Evolutionary conservation across 108 stramenopile species (phyloP), one percentile per base, ranked within the genome.

Genomic region (Nitzschia sp.): DNA sequence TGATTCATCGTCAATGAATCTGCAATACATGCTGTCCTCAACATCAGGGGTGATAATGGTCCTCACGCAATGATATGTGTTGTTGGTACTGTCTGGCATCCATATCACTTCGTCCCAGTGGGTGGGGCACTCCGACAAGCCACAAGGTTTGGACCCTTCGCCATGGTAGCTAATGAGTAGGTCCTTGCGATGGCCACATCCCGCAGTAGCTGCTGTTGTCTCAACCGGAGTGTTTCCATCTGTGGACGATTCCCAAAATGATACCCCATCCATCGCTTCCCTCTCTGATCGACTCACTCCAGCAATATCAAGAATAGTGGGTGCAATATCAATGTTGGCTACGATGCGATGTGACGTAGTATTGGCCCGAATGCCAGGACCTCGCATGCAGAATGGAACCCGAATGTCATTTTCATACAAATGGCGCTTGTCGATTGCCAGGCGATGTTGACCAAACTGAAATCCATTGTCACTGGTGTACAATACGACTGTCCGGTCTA

Each of bases 391-490:
- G 60, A 73, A 73, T n/a, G 78, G 78, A 0, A 79, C 78, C 9
- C 67, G 57, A 57, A 79, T 70, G 37, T 79, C 78, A 38, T 73
- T 67, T 53, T 79, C 78, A 48, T 79, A 79, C 10, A 73, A 59
- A 52, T 73, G 72, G 9, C 78, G 76, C 43, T 69, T 67, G 59
- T 77, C 70, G 38, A 77, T 67, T 0, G 60, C 20, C 15, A 67
- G 29, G 40, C 70, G 37, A 51, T 77, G 71, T 70, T 75, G 67
- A 26, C 74, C 68, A 63, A 75, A 63, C 52, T 73, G 72, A 63
- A 73, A 79, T 34, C 78, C 78, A 51, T 73, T 65, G 41, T 73
- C 68, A 41, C 68, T 69, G 50, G 78, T 73, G 51, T 69, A 79
- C 6, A 79, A 15, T 65, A 73, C 70, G 12, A 79, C 34, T 29